Evolutionary conservation across 805 yeast genomes (phyloP).

Genomic region (Candida easanensis): DNA sequence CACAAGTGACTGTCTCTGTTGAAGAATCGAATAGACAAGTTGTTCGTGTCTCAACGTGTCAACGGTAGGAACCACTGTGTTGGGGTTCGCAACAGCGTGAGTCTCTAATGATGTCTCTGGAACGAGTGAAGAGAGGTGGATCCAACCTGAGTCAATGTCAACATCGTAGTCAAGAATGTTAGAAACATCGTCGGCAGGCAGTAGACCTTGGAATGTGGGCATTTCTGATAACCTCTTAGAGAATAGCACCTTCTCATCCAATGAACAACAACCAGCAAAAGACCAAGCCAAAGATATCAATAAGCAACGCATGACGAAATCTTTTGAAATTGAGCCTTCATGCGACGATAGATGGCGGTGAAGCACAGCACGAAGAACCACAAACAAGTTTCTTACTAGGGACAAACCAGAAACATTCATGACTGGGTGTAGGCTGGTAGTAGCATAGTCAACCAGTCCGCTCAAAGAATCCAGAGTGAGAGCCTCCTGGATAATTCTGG

Average conservation of each 20-base stretch:
- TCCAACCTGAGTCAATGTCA: slow-evolving; percentile 50
- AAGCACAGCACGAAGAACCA: slow-evolving; percentile 3
- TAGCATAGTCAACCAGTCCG: slow-evolving; percentile 1
- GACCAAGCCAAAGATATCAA: slow-evolving; percentile 54
- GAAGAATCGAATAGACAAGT: slow-evolving; percentile 53
- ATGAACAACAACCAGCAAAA: slow-evolving; percentile 54
- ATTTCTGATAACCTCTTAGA: slow-evolving; percentile 27
- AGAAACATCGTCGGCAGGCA: slow-evolving; percentile 18
- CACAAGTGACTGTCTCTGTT: slow-evolving; percentile 56
- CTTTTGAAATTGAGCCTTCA: not conserved
- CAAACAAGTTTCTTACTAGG: slow-evolving; percentile 8
- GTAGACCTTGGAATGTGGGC: slow-evolving; percentile 21
- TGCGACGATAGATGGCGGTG: not conserved
- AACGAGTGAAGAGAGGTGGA: slow-evolving; percentile 47
- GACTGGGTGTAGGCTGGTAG: slow-evolving; percentile 2
- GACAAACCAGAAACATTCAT: slow-evolving; percentile 8
- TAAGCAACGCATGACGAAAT: slow-evolving; percentile 17
- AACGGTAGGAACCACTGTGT: slow-evolving; percentile 68
- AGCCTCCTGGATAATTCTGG: slow-evolving; percentile 5
- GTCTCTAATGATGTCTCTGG: slow-evolving; percentile 37
- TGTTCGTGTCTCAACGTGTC: slow-evolving; percentile 73
- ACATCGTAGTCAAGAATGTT: slow-evolving; percentile 35
- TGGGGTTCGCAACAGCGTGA: slow-evolving; percentile 51
- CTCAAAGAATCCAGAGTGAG: not conserved
- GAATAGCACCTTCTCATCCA: slow-evolving; percentile 38